phyloP scores from a whole-genome alignment of 345 rosid species.

The Barbarea vulgaris region DNA sequence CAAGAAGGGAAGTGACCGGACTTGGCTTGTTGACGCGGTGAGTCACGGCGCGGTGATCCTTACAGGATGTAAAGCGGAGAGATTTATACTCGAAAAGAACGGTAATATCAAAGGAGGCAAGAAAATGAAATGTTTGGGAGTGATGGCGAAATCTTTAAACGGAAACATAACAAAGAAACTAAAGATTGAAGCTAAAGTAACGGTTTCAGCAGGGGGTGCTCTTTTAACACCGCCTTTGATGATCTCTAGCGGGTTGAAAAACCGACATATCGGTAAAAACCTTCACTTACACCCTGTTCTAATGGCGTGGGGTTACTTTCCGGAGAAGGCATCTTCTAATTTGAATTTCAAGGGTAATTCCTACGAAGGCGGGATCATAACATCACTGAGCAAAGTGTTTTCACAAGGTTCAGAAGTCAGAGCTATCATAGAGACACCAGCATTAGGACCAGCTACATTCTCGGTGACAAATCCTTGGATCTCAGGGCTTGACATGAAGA shows the following conservation, averaged over 20 bases:
- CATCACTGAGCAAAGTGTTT: constrained; percentile 53
- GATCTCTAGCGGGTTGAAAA: constrained; percentile 78
- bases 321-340: constrained; percentile 52
- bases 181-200: constrained; percentile 71
- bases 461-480: constrained; percentile 53
- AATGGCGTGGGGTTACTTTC: constrained; percentile 96
- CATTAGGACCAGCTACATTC: constrained; percentile 52
- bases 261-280: constrained; percentile 67
- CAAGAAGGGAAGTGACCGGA: constrained; percentile 74
- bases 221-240: constrained; percentile 79
- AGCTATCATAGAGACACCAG: constrained; percentile 65
- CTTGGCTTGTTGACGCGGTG: constrained; percentile 90
- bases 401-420: constrained; percentile 45
- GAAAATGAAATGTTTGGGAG: constrained; percentile 75
- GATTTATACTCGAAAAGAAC: constrained; percentile 52
- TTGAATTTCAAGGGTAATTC: constrained; percentile 46
- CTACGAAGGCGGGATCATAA: constrained; percentile 65
- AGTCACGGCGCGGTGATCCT: constrained; percentile 65
- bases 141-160: constrained; percentile 50
- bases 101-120: constrained; percentile 30
- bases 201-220: constrained; percentile 84
- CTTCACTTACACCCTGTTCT: constrained; percentile 85
- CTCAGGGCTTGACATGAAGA: constrained; percentile 56
- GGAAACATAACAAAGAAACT: constrained; percentile 46
- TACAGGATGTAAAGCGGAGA: constrained; percentile 85